Conservation (phyloP, 2,329 filamentous ascomycete genomes). For the Nemania sp. region DNA sequence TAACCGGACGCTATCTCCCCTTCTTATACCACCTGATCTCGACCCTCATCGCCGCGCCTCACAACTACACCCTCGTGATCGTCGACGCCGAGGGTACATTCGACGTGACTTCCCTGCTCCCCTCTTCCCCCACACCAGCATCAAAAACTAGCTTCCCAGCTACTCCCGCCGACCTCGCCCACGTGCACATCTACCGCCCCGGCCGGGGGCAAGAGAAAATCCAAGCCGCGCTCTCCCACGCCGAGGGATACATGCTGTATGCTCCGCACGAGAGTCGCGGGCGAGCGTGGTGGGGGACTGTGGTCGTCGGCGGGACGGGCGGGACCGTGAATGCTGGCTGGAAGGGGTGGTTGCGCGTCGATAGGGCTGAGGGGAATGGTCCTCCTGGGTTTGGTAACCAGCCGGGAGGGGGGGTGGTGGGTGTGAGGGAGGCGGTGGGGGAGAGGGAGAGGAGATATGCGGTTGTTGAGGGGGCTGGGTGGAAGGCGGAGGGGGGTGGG, state of each 20-base stretch:
- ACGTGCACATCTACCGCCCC: conserved; percentile 55
- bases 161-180: conserved; percentile 45
- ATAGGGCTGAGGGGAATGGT: conserved; percentile 45
- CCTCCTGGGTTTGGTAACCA: too few relatives aligned
- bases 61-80: conserved; percentile 54
- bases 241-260: conserved; percentile 56
- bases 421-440: conserved; percentile 50
- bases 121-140: conserved; percentile 32
- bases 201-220: conserved; percentile 37
- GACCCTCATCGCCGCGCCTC: conserved; percentile 52
- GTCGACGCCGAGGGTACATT: conserved; percentile 61
- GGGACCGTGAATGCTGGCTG: conserved; percentile 45
- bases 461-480: conserved; percentile 52
- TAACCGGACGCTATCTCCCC: conserved; percentile 57
- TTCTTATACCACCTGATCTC: conserved; percentile 60
- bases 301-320: conserved; percentile 52
- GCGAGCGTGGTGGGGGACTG: conserved; percentile 61
- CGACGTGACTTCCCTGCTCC: conserved; percentile 53
- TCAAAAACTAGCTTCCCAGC: conserved; percentile 28
- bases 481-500: conserved; percentile 34
- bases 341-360: conserved; percentile 58
- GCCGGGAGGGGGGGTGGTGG: conserved; percentile 42
- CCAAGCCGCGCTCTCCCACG: conserved; percentile 44
- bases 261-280: conserved; percentile 46
- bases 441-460: conserved; percentile 45